Conservation (phyloP, 2,329 filamentous ascomycete genomes). For the Sclerotinia nivalis region DNA sequence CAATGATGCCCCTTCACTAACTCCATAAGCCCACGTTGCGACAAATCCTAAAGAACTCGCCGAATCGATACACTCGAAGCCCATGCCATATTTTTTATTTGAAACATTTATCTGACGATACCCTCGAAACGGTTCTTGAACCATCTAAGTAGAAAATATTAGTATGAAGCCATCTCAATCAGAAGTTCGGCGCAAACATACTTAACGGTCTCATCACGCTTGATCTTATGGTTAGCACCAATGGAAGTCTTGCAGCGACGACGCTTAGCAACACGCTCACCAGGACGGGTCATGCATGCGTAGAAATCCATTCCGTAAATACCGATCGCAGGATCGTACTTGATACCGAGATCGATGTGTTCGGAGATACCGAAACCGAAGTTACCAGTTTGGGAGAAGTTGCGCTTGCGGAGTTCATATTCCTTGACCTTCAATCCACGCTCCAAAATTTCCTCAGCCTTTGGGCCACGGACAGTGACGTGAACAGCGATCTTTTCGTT, state of each 20-base stretch:
- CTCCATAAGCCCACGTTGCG: conserved; percentile 35
- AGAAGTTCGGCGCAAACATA: conserved; percentile 4
- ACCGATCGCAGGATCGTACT: conserved; percentile 97
- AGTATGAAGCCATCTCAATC: neutral
- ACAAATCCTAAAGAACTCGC: conserved; percentile 21
- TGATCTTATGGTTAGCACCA: conserved; percentile 89
- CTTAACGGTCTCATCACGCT: conserved; percentile 91
- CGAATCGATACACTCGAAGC: conserved; percentile 23
- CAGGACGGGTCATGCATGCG: conserved; percentile 99
- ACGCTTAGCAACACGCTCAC: conserved; percentile 95
- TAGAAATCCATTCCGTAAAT: conserved; percentile 99
- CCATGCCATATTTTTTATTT: conserved; percentile 15
- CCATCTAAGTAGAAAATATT: conserved; percentile 54
- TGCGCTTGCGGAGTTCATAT: conserved; percentile 98
- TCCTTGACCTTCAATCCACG: conserved; percentile 99
- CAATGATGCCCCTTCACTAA: conserved; percentile 35
- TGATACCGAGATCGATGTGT: conserved; percentile 99
- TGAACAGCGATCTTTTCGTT: conserved; percentile 99
- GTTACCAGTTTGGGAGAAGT: conserved; percentile 99
- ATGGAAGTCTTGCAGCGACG: conserved; percentile 85
- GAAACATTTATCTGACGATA: conserved; percentile 84
- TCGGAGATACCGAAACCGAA: conserved; percentile 99
- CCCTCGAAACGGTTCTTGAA: conserved; percentile 69
- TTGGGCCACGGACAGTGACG: conserved; percentile 98
- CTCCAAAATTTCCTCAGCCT: conserved; percentile 99